Conservation (phyloP, 2,329 filamentous ascomycete genomes). For the Sphaceloma murrayae region DNA sequence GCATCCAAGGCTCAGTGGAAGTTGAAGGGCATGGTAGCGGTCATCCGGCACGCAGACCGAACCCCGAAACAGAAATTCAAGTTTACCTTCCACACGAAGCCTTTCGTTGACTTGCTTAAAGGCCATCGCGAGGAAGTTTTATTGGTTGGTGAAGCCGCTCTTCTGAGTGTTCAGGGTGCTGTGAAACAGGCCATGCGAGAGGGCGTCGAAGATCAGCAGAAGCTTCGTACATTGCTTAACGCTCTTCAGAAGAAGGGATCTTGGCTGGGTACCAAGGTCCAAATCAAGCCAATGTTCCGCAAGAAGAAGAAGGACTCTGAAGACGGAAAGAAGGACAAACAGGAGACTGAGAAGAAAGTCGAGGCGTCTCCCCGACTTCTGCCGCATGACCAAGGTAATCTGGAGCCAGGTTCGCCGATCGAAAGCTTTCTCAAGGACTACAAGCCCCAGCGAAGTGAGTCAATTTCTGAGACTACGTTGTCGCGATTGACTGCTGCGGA, state of each 20-base stretch:
- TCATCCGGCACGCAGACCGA: slow-evolving; percentile 90
- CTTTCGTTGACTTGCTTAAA: slow-evolving; percentile 88
- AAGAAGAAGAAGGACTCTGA: slow-evolving; percentile 62
- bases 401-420: neutral
- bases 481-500: slow-evolving; percentile 90
- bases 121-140: slow-evolving; percentile 95
- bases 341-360: slow-evolving; percentile 12
- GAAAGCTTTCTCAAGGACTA: slow-evolving; percentile 19
- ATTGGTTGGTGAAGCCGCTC: slow-evolving; percentile 79
- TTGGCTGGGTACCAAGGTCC: slow-evolving; percentile 94
- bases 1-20: slow-evolving; percentile 90
- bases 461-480: slow-evolving; percentile 79
- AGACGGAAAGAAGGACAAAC: slow-evolving; percentile 19
- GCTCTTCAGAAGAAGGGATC: slow-evolving; percentile 85
- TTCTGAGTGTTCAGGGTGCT: slow-evolving; percentile 80
- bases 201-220: slow-evolving; percentile 73
- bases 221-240: slow-evolving; percentile 76
- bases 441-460: slow-evolving; percentile 62
- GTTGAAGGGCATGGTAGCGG: slow-evolving; percentile 91
- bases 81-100: slow-evolving; percentile 94
- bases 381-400: slow-evolving; percentile 22
- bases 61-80: slow-evolving; percentile 99
- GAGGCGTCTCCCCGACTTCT: slow-evolving; percentile 19
- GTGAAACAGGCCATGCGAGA: slow-evolving; percentile 71
- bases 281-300: slow-evolving; percentile 98